A percentile compares a stretch with the other conserved stretches of the same genome.
Conservation (phyloP, 1,139 yeast genomes). For the Lodderomyces jiufengensis region DNA sequence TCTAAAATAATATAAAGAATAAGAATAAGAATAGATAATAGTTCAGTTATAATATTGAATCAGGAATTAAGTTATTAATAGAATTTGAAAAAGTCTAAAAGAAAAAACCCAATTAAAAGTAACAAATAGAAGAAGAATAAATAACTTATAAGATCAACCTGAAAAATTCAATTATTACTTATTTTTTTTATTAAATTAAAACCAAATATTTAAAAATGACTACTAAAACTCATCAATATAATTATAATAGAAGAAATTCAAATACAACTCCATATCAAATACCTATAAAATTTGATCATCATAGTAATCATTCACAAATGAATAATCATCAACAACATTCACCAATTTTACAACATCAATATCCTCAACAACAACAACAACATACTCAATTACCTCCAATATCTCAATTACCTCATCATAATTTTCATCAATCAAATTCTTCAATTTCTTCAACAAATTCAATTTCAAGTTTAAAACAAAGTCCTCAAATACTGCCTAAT, state of each 20-base stretch:
- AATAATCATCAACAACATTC: slow-evolving; percentile 9
- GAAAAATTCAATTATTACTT: no score
- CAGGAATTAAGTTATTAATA: no score
- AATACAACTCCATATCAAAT: slow-evolving; percentile 33
- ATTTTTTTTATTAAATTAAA: no score
- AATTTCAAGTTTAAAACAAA: background rate
- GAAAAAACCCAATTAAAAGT: no score
- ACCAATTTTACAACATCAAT: slow-evolving; percentile 12
- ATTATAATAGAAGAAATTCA: slow-evolving; percentile 33
- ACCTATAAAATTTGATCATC: slow-evolving; percentile 29
- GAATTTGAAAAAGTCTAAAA: no score
- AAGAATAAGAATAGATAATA: no score
- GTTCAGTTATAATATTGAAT: no score
- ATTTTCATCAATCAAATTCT: slow-evolving; percentile 18
- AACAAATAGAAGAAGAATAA: no score
- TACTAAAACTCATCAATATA: slow-evolving; percentile 24
- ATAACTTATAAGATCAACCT: no score
- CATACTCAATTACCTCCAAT: no score
- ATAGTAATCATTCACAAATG: slow-evolving; percentile 4
- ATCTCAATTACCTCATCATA: slow-evolving; percentile 10
- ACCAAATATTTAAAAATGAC: slow-evolving; percentile 20
- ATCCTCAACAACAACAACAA: slow-evolving; percentile 8
- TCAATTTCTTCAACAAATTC: background rate
- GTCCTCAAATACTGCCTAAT: no score
- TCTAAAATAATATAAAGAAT: no score